phyloP scores from a whole-genome alignment of 140 eudicot genomes.

The Artemisia princeps region DNA sequence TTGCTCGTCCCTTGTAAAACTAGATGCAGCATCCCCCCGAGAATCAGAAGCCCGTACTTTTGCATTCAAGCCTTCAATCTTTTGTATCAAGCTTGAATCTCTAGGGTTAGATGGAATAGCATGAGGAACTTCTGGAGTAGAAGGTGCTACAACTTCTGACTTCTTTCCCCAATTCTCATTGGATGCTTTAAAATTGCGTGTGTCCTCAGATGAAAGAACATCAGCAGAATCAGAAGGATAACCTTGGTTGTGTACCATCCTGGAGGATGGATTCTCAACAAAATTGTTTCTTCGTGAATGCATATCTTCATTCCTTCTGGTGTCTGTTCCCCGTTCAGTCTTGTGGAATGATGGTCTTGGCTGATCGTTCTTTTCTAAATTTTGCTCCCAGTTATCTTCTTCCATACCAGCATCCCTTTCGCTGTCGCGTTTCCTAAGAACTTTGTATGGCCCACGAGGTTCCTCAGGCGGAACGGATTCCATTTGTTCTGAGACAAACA shows the following conservation, averaged over 20 bases:
- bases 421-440: conserved; percentile 42
- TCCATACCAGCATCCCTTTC: conserved; percentile 49
- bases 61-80: conserved; percentile 77
- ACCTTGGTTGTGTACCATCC: conserved; percentile 22
- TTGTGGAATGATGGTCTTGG: conserved; percentile 32
- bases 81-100: conserved; percentile 64
- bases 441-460: conserved; percentile 46
- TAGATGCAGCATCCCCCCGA: conserved; percentile 13
- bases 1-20: conserved; percentile 26
- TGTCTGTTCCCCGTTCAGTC: conserved; percentile 58
- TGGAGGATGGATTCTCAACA: too few relatives aligned
- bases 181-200: conserved; percentile 30
- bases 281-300: conserved; percentile 31
- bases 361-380: conserved; percentile 34
- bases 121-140: conserved; percentile 28
- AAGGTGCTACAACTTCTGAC: conserved; percentile 11
- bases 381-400: conserved; percentile 46
- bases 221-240: conserved; percentile 29
- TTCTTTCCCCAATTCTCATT: conserved; percentile 33
- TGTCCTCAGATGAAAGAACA: conserved; percentile 33
- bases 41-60: conserved; percentile 71
- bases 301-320: conserved; percentile 40
- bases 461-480: conserved; percentile 44
- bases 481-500: conserved; percentile 36
- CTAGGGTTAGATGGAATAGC: conserved; percentile 30